Percentiles rank a stretch among this genome's conserved stretches.
phyloP scores from a whole-genome alignment of 768 basidiomycete genomes.

The Leccinum pellstonianum region DNA sequence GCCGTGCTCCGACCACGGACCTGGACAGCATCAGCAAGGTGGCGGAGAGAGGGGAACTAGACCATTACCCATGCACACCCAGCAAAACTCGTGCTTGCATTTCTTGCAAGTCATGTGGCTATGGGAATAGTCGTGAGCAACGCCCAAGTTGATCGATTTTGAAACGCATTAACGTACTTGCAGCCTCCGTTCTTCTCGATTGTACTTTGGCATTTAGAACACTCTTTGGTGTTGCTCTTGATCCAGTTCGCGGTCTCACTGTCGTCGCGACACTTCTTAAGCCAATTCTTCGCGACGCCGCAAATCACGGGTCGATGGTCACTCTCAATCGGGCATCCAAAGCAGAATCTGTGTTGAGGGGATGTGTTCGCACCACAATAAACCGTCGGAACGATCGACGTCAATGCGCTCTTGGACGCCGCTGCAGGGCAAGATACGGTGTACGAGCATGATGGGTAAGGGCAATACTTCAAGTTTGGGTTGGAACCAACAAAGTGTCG shows the following conservation, averaged over 20 bases:
- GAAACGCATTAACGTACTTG: conserved; percentile 93
- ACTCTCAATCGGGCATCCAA: conserved; percentile 85
- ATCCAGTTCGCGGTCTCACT: conserved; percentile 99
- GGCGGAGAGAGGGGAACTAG: conserved; percentile 14
- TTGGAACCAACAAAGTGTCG: conserved; percentile 89
- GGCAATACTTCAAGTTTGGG: conserved; percentile 87
- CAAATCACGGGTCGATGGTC: conserved; percentile 95
- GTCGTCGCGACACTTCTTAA: conserved; percentile 96
- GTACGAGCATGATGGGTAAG: conserved; percentile 90
- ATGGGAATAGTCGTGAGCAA: conserved; percentile 12
- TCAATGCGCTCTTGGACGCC: conserved; percentile 67
- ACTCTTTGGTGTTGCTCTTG: conserved; percentile 99
- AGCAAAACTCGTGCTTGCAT: conserved; percentile 98
- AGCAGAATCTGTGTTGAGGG: conserved; percentile 80
- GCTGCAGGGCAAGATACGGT: conserved; percentile 91
- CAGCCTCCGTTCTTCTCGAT: conserved; percentile 99
- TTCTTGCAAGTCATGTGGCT: conserved; percentile 99
- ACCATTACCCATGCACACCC: conserved; percentile 93
- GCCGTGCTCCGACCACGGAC: conserved; percentile 96
- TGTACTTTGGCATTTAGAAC: conserved; percentile 91
- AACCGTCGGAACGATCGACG: conserved; percentile 85
- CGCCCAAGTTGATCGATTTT: conserved; percentile 43
- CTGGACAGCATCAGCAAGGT: conserved; percentile 39
- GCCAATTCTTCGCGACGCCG: conserved; percentile 85
- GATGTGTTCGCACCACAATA: conserved; percentile 68